A percentile compares a stretch with the other conserved stretches of the same genome.
Conservation (phyloP, 73 alveolate genomes). For the Paramecium sonneborni region DNA sequence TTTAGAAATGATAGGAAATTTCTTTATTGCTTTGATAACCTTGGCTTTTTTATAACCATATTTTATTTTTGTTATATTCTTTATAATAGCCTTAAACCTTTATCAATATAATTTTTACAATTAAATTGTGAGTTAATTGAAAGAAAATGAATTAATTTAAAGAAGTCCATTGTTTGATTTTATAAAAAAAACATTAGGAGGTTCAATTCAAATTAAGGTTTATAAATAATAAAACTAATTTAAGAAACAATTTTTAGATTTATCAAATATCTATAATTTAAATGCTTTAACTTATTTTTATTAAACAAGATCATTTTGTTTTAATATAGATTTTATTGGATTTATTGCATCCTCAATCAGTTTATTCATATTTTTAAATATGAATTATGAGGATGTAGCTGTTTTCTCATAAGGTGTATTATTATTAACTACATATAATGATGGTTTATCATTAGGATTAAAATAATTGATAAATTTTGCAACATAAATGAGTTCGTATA, state of each 20-base stretch:
- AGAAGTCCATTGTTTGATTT: conserved; percentile 46
- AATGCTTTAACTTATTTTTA: background rate
- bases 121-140: background rate
- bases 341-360: conserved; percentile 23
- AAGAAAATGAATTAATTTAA: conserved; percentile 12
- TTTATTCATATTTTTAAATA: background rate
- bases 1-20: conserved; percentile 11
- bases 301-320: conserved; percentile 35
- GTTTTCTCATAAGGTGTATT: conserved; percentile 11
- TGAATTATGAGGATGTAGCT: conserved; percentile 19
- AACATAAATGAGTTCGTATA: conserved; percentile 42
- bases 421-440: conserved; percentile 11
- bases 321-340: background rate
- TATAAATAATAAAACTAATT: background rate
- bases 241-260: background rate
- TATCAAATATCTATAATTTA: background rate
- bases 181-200: conserved; percentile 6
- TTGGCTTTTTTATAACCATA: conserved; percentile 33
- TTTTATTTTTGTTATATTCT: background rate
- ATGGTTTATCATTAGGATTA: background rate
- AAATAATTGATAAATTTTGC: conserved; percentile 35
- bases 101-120: background rate
- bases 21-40: conserved; percentile 25
- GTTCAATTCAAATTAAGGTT: background rate
- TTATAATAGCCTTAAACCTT: background rate